Conservation (phyloP, 1,284 basidiomycete species). For the Retiboletus fuscus region DNA sequence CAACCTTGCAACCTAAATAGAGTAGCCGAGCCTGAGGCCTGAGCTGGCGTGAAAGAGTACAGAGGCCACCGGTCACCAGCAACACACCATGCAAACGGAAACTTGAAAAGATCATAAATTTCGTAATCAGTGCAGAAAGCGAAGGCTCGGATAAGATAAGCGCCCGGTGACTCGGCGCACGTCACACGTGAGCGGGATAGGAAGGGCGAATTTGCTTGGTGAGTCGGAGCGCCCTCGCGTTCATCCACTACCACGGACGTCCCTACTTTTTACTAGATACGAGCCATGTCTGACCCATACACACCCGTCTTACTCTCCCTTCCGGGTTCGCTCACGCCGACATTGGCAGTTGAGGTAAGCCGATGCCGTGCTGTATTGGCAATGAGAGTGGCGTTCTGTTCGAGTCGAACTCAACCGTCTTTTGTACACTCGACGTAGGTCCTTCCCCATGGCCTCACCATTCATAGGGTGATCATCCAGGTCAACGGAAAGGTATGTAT, state of each 20-base stretch:
- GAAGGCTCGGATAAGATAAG: constrained; percentile 28
- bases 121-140: background rate
- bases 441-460: constrained; percentile 72
- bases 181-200: constrained; percentile 6
- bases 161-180: background rate
- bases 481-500: constrained; percentile 67
- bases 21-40: no score
- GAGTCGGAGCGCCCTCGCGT: background rate
- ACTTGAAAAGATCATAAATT: no score
- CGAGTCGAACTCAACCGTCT: background rate
- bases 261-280: no score
- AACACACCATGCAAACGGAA: no score
- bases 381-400: constrained; percentile 3
- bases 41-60: no score
- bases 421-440: constrained; percentile 54
- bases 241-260: background rate
- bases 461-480: constrained; percentile 74
- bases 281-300: constrained; percentile 57
- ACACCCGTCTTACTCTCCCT: constrained; percentile 65
- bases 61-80: no score
- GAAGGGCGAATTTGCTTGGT: background rate
- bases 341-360: constrained; percentile 67
- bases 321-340: constrained; percentile 62
- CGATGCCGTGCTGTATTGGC: background rate
- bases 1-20: no score